phyloP scores from a whole-genome alignment of 306 rosid species.

The Glycine soja region DNA sequence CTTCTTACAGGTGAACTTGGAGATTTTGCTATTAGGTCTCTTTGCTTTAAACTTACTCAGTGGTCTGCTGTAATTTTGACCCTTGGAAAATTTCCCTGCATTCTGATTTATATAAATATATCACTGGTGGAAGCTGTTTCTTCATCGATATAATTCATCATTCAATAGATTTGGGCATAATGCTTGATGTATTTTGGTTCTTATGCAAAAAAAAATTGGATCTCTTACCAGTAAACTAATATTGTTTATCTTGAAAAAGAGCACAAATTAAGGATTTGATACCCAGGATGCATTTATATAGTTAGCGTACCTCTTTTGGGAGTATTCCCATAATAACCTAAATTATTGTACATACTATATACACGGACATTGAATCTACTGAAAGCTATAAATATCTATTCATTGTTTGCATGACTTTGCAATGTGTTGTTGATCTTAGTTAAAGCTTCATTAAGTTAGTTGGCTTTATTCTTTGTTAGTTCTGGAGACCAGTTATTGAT shows the following conservation, averaged over 20 bases:
- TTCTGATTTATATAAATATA: neutral
- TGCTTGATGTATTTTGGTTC: neutral
- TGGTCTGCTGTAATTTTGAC: neutral
- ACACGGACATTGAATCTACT: neutral
- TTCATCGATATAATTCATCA: neutral
- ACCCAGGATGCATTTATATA: neutral
- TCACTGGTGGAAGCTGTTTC: neutral
- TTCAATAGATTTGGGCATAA: slow-evolving; percentile 12
- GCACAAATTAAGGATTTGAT: slow-evolving; percentile 18
- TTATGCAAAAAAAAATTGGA: neutral
- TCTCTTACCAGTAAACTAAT: neutral
- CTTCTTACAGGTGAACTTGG: slow-evolving; percentile 3
- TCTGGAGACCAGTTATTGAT: slow-evolving; percentile 9
- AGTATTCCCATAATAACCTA: no score
- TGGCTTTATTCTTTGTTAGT: slow-evolving; percentile 10
- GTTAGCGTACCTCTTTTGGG: no score
- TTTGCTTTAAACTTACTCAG: neutral
- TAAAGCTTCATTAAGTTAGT: slow-evolving; percentile 7
- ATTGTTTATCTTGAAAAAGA: slow-evolving; percentile 16
- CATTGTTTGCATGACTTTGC: neutral
- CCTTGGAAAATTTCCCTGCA: slow-evolving; percentile 7
- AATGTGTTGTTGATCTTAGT: neutral
- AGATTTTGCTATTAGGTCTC: slow-evolving; percentile 7
- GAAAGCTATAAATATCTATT: neutral
- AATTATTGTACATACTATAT: no score